phyloP scores from a whole-genome alignment of 208 protist genomes.

The Trypanosoma scelopori region DNA sequence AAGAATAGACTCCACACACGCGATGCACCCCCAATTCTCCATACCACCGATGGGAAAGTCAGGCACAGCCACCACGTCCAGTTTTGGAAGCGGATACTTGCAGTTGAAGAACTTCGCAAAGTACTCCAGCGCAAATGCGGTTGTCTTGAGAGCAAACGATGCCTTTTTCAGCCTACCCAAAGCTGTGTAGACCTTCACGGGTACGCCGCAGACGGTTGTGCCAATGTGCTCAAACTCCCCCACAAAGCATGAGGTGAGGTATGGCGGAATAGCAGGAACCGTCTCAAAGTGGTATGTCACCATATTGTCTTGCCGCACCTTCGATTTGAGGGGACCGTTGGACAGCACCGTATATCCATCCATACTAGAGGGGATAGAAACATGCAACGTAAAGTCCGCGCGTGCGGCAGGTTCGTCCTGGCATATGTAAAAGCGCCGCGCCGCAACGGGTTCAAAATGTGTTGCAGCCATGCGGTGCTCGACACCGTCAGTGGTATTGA shows the following conservation, averaged over 20 bases:
- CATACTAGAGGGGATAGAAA: constrained; percentile 67
- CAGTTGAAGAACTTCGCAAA: constrained; percentile 90
- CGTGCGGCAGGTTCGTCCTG: constrained; percentile 97
- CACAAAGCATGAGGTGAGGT: constrained; percentile 96
- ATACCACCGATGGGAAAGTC: constrained; percentile 97
- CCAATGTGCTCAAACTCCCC: constrained; percentile 89
- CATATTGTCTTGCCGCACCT: constrained; percentile 30
- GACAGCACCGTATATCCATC: constrained; percentile 81
- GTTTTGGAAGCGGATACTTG: constrained; percentile 95
- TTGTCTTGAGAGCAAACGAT: constrained; percentile 82
- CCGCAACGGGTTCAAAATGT: constrained; percentile 96
- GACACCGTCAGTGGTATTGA: constrained; percentile 58
- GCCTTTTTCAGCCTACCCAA: constrained; percentile 65
- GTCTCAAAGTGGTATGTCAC: constrained; percentile 79
- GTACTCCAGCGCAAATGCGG: constrained; percentile 71
- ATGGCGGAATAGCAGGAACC: constrained; percentile 93
- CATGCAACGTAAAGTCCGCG: constrained; percentile 93
- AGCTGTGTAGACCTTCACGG: constrained; percentile 73
- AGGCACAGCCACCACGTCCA: constrained; percentile 97
- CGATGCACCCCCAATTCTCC: constrained; percentile 96
- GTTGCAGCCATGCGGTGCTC: constrained; percentile 91
- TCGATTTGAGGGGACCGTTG: constrained; percentile 58
- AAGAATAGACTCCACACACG: constrained; percentile 91
- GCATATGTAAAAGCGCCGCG: constrained; percentile 94
- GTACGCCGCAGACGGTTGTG: constrained; percentile 56